Evolutionary conservation across 257 asterid genomes (phyloP).

Genomic region (Anisodus tanguticus): DNA sequence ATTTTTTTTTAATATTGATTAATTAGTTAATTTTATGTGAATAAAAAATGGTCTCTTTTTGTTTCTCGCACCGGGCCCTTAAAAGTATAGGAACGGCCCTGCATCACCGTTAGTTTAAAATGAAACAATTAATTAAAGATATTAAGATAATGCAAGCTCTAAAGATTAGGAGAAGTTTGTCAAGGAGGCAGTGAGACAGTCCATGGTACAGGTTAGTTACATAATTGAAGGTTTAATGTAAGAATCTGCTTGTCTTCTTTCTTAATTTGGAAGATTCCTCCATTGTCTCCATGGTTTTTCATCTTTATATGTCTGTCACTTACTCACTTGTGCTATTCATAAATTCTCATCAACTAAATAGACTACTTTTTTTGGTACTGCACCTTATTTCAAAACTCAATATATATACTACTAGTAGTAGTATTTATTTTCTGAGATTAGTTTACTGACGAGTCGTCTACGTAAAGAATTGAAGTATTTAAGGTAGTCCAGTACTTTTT

Average conservation of each 20-base stretch:
- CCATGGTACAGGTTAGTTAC: constrained; percentile 30
- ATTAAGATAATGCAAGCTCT: not conserved
- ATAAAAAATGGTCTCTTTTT: too few species aligned
- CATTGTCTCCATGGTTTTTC: not conserved
- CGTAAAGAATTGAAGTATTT: too few species aligned
- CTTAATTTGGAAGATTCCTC: constrained; percentile 3
- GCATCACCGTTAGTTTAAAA: too few species aligned
- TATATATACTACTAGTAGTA: too few species aligned
- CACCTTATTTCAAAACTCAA: not conserved
- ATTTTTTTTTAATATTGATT: too few species aligned
- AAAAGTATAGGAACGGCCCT: too few species aligned
- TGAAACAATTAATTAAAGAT: too few species aligned
- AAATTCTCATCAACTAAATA: constrained; percentile 5
- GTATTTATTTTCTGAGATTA: too few species aligned
- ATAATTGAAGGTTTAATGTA: constrained; percentile 21
- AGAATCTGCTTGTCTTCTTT: constrained; percentile 30
- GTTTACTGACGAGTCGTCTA: too few species aligned
- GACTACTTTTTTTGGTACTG: not conserved
- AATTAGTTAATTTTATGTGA: too few species aligned
- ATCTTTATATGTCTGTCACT: not conserved
- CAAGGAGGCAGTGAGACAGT: constrained; percentile 26
- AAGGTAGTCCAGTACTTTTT: too few species aligned
- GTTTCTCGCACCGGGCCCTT: too few species aligned
- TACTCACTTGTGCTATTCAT: not conserved
- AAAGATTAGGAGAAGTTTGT: constrained; percentile 16